Evolutionary conservation across 2,329 filamentous ascomycete species (phyloP).

Genomic region (Aspergillus fijiensis): DNA sequence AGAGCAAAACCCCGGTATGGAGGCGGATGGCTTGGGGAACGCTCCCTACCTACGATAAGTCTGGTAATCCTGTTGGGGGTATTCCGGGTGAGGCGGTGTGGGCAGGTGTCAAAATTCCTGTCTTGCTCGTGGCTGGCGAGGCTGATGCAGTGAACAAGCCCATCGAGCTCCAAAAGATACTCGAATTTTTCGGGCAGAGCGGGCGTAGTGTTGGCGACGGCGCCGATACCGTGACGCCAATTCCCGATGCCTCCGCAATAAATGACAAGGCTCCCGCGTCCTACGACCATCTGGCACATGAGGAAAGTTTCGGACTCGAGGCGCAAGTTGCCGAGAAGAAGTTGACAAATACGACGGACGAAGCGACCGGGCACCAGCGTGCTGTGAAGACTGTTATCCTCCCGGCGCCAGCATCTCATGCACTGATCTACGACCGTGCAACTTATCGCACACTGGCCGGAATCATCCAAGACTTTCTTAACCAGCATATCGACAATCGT

Average conservation of each 20-base stretch:
- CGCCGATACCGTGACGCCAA: constrained; percentile 24
- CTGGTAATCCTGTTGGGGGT: constrained; percentile 57
- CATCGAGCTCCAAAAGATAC: constrained; percentile 68
- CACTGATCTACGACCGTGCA: constrained; percentile 75
- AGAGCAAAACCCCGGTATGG: constrained; percentile 80
- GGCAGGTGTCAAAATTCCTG: constrained; percentile 68
- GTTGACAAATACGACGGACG: constrained; percentile 2
- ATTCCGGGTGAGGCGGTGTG: constrained; percentile 70
- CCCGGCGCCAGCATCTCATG: constrained; percentile 76
- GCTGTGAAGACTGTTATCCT: constrained; percentile 69
- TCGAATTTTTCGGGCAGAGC: constrained; percentile 39
- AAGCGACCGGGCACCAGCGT: constrained; percentile 41
- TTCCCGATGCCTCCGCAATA: constrained; percentile 34
- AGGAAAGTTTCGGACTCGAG: constrained; percentile 30
- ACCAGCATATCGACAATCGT: constrained; percentile 70
- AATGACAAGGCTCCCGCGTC: constrained; percentile 23
- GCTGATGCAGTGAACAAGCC: constrained; percentile 74
- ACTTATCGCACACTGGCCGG: constrained; percentile 76
- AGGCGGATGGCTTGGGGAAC: constrained; percentile 74
- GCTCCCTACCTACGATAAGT: constrained; percentile 59
- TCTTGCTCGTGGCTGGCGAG: constrained; percentile 77
- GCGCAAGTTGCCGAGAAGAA: constrained; percentile 23
- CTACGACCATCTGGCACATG: constrained; percentile 22
- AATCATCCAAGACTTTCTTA: constrained; percentile 78
- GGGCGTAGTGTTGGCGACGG: constrained; percentile 25